Evolutionary conservation across 352 stramenopile genomes (phyloP), one percentile per base, ranked within the genome.

Genomic region (Globisporangium middletonii): DNA sequence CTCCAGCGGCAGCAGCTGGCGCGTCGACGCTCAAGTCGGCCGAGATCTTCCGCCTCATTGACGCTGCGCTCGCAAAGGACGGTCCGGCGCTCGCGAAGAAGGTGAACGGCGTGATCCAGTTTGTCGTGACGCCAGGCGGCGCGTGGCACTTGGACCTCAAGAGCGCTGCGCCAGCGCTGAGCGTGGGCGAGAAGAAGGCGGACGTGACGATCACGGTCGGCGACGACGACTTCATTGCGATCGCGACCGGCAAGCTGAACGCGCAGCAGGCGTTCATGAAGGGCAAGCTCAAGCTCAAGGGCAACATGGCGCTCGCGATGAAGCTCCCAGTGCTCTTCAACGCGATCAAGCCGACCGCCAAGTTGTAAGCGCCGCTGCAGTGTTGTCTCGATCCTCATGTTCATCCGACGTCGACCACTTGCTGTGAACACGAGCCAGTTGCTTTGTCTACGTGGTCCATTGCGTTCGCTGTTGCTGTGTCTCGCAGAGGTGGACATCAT

Each of bases 231-330:
- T 92, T 94, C 63, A 73, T 94, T 26, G 77, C 74, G 3, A 89
- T 94, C 51, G 82, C 82, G 35, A 74, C 74, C 56, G 83, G 83
- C 59, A 96, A 97, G 60, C 73, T 97, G 27, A 97, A 97, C 62
- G 79, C 93, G 23, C 93, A 98, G 65, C 53, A 79, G 77, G 93
- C 93, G n/a, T 98, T 97, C 68, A 96, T 97, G 88, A 96, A 97
- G 79, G 89, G 90, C 58, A 97, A 97, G 67, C 74, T 98, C 51
- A 98, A 98, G 68, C 83, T 98, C 50, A 97, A 98, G 75, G 93
- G 93, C 55, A 98, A 97, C 64, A 97, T 98, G 93, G 79, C 76
- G 55, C 76, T 98, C 38, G 93, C 93, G 30, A 97, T 97, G 87
- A 98, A 98, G 82, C 72, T 98, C n/a, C 92, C 82, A 11, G 69